Conservation (phyloP, 2,329 filamentous ascomycete species). For the Tympanopsis confertula region DNA sequence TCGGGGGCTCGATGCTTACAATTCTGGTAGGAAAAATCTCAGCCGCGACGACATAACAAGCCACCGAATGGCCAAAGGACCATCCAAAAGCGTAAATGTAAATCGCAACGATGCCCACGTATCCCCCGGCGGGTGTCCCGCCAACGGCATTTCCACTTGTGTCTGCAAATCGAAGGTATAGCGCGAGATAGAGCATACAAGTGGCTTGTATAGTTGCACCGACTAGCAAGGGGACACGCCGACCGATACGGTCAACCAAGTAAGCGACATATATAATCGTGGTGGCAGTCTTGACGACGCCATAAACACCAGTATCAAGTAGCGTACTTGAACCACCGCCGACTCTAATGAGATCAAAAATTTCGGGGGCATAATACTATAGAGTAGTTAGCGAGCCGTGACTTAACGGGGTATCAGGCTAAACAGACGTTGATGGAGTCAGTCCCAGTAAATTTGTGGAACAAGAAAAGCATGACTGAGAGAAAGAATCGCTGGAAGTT, state of each 20-base stretch:
- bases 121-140: constrained; percentile 23
- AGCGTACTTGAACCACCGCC: constrained; percentile 14
- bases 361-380: constrained; percentile 26
- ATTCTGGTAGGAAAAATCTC: constrained; percentile 18
- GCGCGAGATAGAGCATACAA: constrained; percentile 17
- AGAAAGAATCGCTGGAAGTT: constrained; percentile 20
- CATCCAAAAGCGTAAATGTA: constrained; percentile 16
- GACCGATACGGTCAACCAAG: constrained; percentile 18
- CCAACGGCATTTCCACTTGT: constrained; percentile 12
- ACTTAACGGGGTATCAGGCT: too few species aligned
- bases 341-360: constrained; percentile 25
- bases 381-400: too few species aligned
- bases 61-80: constrained; percentile 11
- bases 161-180: constrained; percentile 20
- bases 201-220: constrained; percentile 16
- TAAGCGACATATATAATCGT: constrained; percentile 17
- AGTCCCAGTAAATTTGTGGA: constrained; percentile 27
- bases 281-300: constrained; percentile 18
- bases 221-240: constrained; percentile 15
- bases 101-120: constrained; percentile 24
- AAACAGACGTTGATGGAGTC: constrained; percentile 25
- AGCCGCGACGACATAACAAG: constrained; percentile 11
- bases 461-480: constrained; percentile 21
- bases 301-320: constrained; percentile 23
- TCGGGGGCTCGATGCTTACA: constrained; percentile 15